These are phyloP conservation scores for Claviceps maximensis DNA, from an alignment of 2,329 filamentous ascomycete species.

Conservation along the genomic window DNA sequence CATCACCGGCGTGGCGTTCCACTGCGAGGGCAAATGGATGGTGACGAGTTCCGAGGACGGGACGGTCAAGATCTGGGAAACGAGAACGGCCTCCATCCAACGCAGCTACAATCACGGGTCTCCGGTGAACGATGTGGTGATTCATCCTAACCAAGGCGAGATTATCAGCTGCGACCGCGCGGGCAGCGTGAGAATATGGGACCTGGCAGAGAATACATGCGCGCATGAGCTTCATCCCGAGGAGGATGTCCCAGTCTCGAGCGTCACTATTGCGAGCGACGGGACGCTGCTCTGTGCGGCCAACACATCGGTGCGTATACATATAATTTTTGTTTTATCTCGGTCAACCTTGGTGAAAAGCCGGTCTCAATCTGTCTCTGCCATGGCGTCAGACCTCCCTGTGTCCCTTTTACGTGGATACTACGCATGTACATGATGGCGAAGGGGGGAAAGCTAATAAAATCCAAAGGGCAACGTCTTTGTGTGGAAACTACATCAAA, in stretches of 20 bases:
- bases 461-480: constrained; percentile 73
- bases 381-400: background rate
- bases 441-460: background rate
- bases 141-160: constrained; percentile 96
- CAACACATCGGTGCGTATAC: constrained; percentile 65
- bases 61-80: constrained; percentile 96
- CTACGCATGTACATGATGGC: too few relatives aligned
- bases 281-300: constrained; percentile 86
- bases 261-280: constrained; percentile 90
- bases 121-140: constrained; percentile 95
- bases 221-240: constrained; percentile 93
- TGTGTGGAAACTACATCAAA: constrained; percentile 87
- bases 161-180: constrained; percentile 91
- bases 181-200: constrained; percentile 91
- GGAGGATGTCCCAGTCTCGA: constrained; percentile 85
- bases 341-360: too few relatives aligned
- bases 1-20: constrained; percentile 91
- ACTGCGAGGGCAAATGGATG: constrained; percentile 99
- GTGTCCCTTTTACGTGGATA: background rate
- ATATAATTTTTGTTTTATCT: too few relatives aligned
- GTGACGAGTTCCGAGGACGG: constrained; percentile 95
- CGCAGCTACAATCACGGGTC: constrained; percentile 84
- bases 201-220: constrained; percentile 92
- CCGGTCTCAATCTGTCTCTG: too few relatives aligned
- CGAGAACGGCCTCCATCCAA: constrained; percentile 71